Conservation (phyloP, 768 basidiomycete genomes). For the Myochromella boudieri region DNA sequence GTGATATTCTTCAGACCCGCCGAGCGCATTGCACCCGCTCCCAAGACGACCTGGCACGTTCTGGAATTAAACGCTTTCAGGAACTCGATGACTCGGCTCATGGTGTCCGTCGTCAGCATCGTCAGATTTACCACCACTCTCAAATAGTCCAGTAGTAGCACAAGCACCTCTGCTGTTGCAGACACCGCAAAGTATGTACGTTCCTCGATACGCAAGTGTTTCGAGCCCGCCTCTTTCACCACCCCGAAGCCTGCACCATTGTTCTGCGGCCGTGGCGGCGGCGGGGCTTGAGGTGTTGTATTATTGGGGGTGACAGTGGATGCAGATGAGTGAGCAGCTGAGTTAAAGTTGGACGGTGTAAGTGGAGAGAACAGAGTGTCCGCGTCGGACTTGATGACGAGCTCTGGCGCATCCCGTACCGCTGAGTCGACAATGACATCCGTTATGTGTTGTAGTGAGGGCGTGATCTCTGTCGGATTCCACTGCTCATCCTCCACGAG, state of each 20-base stretch:
- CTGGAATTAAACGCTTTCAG: constrained; percentile 97
- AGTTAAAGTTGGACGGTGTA: constrained; percentile 13
- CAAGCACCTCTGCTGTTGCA: constrained; percentile 77
- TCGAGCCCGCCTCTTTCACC: constrained; percentile 32
- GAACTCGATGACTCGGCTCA: constrained; percentile 92
- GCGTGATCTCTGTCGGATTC: constrained; percentile 76
- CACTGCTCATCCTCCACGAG: constrained; percentile 96
- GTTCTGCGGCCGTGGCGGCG: not conserved
- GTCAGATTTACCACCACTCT: constrained; percentile 85
- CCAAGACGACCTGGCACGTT: constrained; percentile 96
- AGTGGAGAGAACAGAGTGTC: constrained; percentile 13
- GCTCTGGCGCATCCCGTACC: constrained; percentile 75
- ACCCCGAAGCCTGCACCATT: constrained; percentile 1
- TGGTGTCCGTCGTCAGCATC: constrained; percentile 91
- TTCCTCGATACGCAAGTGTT: constrained; percentile 79
- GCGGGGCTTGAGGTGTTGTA: not conserved
- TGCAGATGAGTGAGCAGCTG: constrained; percentile 20
- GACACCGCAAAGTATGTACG: constrained; percentile 81
- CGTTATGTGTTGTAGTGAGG: constrained; percentile 65
- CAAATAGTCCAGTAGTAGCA: constrained; percentile 81
- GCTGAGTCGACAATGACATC: constrained; percentile 80
- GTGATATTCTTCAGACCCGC: constrained; percentile 98
- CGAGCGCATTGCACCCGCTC: constrained; percentile 98
- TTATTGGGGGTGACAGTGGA: too few species aligned
- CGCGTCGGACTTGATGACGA: constrained; percentile 38